Percentiles rank a stretch among this genome's conserved stretches.
phyloP scores from a whole-genome alignment of 176 grass and related monocot genomes.

The Typha latifolia region DNA sequence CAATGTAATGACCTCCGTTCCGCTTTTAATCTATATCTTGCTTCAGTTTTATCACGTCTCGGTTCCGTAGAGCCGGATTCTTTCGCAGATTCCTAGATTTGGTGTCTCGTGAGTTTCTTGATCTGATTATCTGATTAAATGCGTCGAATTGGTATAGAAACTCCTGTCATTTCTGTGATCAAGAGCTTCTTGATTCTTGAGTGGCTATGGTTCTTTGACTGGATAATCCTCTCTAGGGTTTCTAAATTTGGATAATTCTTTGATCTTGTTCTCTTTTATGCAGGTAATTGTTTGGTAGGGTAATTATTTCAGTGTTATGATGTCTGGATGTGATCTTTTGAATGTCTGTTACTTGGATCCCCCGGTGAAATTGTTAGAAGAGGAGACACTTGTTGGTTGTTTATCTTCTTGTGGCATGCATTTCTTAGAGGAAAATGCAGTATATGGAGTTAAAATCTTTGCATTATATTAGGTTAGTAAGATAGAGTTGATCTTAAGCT shows the following conservation, averaged over 20 bases:
- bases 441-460: too few species aligned
- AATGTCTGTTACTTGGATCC: too few species aligned
- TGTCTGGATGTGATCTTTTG: too few species aligned
- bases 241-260: not conserved
- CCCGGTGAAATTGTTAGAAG: too few species aligned
- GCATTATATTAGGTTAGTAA: too few species aligned
- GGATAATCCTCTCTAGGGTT: not conserved
- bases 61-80: not conserved
- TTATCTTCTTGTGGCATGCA: too few species aligned
- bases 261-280: not conserved
- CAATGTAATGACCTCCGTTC: not conserved
- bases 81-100: not conserved
- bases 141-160: not conserved
- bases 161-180: not conserved
- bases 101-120: not conserved
- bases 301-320: too few species aligned
- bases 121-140: not conserved
- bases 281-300: too few species aligned
- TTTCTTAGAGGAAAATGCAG: too few species aligned
- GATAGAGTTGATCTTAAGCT: too few species aligned
- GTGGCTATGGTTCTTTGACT: not conserved
- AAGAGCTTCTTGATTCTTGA: not conserved
- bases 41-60: not conserved
- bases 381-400: too few species aligned
- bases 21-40: slow-evolving; percentile 9